Base-by-base conservation (phyloP, 495 filamentous ascomycete species). In the Aspergillus olivimuriae region DNA sequence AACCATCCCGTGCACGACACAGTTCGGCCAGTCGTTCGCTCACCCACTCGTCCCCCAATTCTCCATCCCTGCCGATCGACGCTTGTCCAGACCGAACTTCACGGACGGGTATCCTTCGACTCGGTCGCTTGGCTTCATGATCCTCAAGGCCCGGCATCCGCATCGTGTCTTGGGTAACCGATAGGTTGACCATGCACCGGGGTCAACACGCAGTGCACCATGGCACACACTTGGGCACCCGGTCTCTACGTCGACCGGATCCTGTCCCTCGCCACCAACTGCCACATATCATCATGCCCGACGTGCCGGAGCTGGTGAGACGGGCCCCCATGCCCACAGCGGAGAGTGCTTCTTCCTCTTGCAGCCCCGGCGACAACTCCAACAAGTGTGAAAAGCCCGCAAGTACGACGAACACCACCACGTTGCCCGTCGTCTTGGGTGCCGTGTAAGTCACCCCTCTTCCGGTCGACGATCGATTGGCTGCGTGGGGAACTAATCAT, bases 401-500 rank as follows among this genome's bases (percentile, higher is more conserved):
- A 2, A 76, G 77, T 40, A 60, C 70, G 3, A 56, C 69, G 14
- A 69, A 68, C 10, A 80, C 69, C n/a, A 70, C 79, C 39, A 86
- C 82, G 2, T 56, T 94, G 34, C 80, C 90, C 1, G 88, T 97
- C 43, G 76, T 82, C 22, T 71, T 95, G 10, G 87, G 83, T 61
- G 79, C 88, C 48, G 79, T 81, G 89, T 95, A 80, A 72, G 89
- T 83, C 28, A 28, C 21, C 4, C 33, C 8, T 17, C 2, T 31
- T 23, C 43, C 16, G 47, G 31, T 8, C n/a, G n/a, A n/a, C n/a
- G n/a, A n/a, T n/a, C n/a, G 11, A 28, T 28, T 28, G 24, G 24
- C 24, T 6, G 24, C 11, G 5, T 28, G 5, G n/a, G 6, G 24
- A 28, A 6, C 43, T 69, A 46, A 68, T 51, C 49, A 60, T 50